These are phyloP conservation scores for Melampsora occidentalis DNA, from an alignment of 1,284 basidiomycete species.

Conservation along the genomic window DNA sequence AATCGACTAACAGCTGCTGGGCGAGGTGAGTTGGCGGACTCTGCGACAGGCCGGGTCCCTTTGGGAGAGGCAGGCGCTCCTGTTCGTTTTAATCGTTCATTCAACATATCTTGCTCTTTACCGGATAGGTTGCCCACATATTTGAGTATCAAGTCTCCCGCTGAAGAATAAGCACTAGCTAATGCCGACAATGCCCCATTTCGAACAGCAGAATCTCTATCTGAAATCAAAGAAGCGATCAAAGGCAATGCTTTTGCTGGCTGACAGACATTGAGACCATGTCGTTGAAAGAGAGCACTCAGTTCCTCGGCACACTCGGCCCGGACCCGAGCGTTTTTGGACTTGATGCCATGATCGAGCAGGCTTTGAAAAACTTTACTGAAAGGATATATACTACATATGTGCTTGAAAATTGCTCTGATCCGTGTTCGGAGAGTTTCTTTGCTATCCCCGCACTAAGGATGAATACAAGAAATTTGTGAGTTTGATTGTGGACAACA, in stretches of 20 bases:
- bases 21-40: slow-evolving; percentile 37
- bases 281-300: slow-evolving; percentile 71
- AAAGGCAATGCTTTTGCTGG: slow-evolving; percentile 70
- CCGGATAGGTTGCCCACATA: slow-evolving; percentile 71
- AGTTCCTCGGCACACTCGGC: slow-evolving; percentile 81
- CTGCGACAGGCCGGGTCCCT: slow-evolving; percentile 13
- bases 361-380: slow-evolving; percentile 83
- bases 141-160: slow-evolving; percentile 81
- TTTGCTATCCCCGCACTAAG: slow-evolving; percentile 60
- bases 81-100: slow-evolving; percentile 80
- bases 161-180: slow-evolving; percentile 77
- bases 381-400: slow-evolving; percentile 70
- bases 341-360: slow-evolving; percentile 77
- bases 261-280: slow-evolving; percentile 74
- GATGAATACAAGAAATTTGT: background rate
- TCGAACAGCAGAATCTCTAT: slow-evolving; percentile 80
- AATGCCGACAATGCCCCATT: slow-evolving; percentile 75
- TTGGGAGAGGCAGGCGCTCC: slow-evolving; percentile 54
- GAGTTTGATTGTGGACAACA: slow-evolving; percentile 17
- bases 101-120: slow-evolving; percentile 86
- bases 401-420: slow-evolving; percentile 57
- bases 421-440: slow-evolving; percentile 55
- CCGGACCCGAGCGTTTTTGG: slow-evolving; percentile 84
- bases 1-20: slow-evolving; percentile 22
- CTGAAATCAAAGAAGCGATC: slow-evolving; percentile 76